phyloP scores from a whole-genome alignment of 1,139 yeast genomes.

The Diutina pseudorugosa region DNA sequence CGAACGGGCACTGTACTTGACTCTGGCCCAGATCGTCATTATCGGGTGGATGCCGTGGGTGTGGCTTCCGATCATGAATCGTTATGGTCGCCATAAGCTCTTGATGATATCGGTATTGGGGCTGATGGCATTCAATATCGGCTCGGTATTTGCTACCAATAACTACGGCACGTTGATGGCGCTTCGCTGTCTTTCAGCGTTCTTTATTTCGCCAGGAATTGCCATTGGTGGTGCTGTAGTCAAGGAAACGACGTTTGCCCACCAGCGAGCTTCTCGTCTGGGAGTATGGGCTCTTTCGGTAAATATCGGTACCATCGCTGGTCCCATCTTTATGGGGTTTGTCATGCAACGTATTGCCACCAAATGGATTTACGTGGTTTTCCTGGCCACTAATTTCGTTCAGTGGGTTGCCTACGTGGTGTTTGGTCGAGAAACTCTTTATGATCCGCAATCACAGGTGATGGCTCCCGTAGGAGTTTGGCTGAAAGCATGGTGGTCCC shows the following conservation, averaged over 20 bases:
- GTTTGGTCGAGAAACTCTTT: background rate
- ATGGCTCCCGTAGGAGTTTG: background rate
- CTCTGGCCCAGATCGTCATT: slow-evolving; percentile 1
- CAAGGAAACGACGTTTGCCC: slow-evolving; percentile 2
- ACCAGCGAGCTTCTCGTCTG: background rate
- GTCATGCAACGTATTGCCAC: background rate
- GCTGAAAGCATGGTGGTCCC: background rate
- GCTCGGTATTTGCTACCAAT: background rate
- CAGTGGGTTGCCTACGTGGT: background rate
- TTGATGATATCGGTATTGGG: slow-evolving; percentile 1
- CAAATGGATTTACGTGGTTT: slow-evolving; percentile 3
- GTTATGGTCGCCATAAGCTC: background rate
- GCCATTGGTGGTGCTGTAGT: slow-evolving; percentile 2
- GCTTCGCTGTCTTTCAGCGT: background rate
- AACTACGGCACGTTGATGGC: background rate
- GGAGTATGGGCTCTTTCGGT: slow-evolving; percentile 3
- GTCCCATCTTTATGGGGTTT: slow-evolving; percentile 4
- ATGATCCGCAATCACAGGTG: background rate
- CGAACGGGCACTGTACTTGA: background rate
- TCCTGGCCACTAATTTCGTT: background rate
- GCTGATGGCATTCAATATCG: slow-evolving; percentile 3
- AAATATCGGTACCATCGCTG: slow-evolving; percentile 3
- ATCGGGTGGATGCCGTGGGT: slow-evolving; percentile 2
- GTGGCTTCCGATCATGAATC: slow-evolving; percentile 2
- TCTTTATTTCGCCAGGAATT: background rate